Evolutionary conservation across 148 eudicot genomes (phyloP).

Genomic region (Cornus kousa): DNA sequence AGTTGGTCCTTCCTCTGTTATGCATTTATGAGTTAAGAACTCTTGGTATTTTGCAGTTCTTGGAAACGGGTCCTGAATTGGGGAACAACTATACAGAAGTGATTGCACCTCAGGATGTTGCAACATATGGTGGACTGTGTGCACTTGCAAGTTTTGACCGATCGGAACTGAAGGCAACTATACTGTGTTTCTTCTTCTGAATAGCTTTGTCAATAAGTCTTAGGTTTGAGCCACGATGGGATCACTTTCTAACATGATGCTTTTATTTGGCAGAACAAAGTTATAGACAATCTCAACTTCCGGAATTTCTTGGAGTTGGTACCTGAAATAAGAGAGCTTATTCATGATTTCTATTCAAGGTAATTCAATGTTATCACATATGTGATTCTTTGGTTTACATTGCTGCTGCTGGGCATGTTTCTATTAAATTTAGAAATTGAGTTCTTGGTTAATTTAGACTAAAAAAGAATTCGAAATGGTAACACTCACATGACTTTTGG

Average conservation of each 20-base stretch:
- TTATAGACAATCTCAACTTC: constrained; percentile 88
- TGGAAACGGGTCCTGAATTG: constrained; percentile 82
- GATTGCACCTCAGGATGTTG: constrained; percentile 94
- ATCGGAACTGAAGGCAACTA: constrained; percentile 78
- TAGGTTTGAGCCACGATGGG: constrained; percentile 2
- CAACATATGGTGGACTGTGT: constrained; percentile 96
- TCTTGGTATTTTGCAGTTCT: constrained; percentile 51
- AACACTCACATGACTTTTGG: not conserved
- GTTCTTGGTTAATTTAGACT: not conserved
- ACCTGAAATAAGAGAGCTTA: constrained; percentile 95
- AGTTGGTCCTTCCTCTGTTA: not conserved
- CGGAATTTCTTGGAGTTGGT: constrained; percentile 91
- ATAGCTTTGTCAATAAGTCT: not conserved
- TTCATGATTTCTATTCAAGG: constrained; percentile 92
- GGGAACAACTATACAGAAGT: constrained; percentile 83
- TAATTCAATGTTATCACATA: constrained; percentile 18
- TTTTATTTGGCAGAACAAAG: constrained; percentile 67
- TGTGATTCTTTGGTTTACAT: not conserved
- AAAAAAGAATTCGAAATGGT: not conserved
- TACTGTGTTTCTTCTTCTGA: constrained; percentile 3
- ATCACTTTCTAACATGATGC: constrained; percentile 10
- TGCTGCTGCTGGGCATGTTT: not conserved
- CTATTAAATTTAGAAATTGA: no score
- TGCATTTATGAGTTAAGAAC: not conserved
- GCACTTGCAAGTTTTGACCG: constrained; percentile 98